Evolutionary conservation across 2,329 filamentous ascomycete genomes (phyloP).

Genomic region (Arthrobotrys entomopaga): DNA sequence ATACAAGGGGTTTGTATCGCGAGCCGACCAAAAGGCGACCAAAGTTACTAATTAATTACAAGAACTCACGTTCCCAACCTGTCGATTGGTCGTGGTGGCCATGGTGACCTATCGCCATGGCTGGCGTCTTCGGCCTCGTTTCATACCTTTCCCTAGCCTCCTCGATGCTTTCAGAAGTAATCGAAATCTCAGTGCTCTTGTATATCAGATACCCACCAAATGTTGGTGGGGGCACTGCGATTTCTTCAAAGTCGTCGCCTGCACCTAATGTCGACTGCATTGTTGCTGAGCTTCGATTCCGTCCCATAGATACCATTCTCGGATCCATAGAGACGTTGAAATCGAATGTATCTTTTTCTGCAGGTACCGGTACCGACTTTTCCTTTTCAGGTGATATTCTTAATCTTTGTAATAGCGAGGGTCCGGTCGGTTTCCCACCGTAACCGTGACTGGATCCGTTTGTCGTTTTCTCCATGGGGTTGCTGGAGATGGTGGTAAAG

Average conservation of each 20-base stretch:
- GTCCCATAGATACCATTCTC: not conserved
- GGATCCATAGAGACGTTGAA: conserved; percentile 12
- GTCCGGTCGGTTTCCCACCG: not conserved
- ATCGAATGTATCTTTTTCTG: conserved; percentile 14
- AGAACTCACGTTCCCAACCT: not conserved
- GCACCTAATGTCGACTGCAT: conserved; percentile 26
- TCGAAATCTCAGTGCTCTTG: conserved; percentile 46
- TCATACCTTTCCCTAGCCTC: not conserved
- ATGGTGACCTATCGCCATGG: not conserved
- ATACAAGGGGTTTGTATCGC: too few relatives aligned
- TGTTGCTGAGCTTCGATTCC: conserved; percentile 20
- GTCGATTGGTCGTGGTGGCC: not conserved
- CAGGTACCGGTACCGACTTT: not conserved
- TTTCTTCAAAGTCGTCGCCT: conserved; percentile 49
- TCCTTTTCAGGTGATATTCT: conserved; percentile 12
- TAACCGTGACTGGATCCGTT: not conserved
- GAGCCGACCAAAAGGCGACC: too few relatives aligned
- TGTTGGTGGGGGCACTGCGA: conserved; percentile 38
- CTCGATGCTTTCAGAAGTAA: conserved; percentile 21
- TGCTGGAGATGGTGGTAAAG: conserved; percentile 27
- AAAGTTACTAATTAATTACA: not conserved
- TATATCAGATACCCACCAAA: conserved; percentile 50
- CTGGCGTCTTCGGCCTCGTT: conserved; percentile 11
- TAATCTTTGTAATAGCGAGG: conserved; percentile 30
- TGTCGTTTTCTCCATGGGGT: conserved; percentile 4